These are phyloP conservation scores for Vairimorpha ceranae DNA, from an alignment of 371 early-diverging fungal species.

Conservation along the genomic window DNA sequence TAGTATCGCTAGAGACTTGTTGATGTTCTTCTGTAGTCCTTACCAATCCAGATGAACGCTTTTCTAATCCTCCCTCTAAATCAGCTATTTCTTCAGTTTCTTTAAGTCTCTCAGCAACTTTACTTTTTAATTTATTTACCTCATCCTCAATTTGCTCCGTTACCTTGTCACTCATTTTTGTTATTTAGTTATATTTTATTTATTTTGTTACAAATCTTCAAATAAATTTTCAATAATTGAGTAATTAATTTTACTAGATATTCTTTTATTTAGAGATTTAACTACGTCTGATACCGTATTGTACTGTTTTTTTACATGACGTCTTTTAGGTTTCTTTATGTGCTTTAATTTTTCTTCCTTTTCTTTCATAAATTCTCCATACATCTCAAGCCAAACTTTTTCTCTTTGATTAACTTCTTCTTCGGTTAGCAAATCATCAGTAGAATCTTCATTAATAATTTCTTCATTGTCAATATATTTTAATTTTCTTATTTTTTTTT, in stretches of 20 bases:
- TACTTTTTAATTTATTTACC: slow-evolving; percentile 53
- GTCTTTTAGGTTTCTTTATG: slow-evolving; percentile 34
- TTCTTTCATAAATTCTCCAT: slow-evolving; percentile 60
- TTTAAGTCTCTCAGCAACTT: slow-evolving; percentile 56
- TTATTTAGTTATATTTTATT: background rate
- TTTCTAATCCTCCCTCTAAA: slow-evolving; percentile 32
- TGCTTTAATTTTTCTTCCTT: slow-evolving; percentile 36
- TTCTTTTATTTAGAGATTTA: slow-evolving; percentile 52
- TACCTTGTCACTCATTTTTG: slow-evolving; percentile 38
- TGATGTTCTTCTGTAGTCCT: slow-evolving; percentile 39
- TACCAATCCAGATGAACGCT: slow-evolving; percentile 47
- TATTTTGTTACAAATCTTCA: slow-evolving; percentile 37
- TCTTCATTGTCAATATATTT: slow-evolving; percentile 16
- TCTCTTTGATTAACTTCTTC: slow-evolving; percentile 55
- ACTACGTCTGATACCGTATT: slow-evolving; percentile 58
- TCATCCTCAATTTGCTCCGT: slow-evolving; percentile 58
- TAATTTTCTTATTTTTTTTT: slow-evolving; percentile 50
- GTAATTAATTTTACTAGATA: slow-evolving; percentile 62
- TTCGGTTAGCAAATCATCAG: slow-evolving; percentile 42
- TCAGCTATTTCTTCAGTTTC: slow-evolving; percentile 56
- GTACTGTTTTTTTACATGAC: slow-evolving; percentile 41
- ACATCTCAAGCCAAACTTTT: slow-evolving; percentile 61
- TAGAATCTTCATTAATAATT: slow-evolving; percentile 30
- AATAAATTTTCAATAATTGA: slow-evolving; percentile 58
- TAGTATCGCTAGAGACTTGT: slow-evolving; percentile 43